Evolutionary conservation across 352 stramenopile species (phyloP).

Genomic region (Globisporangium recalcitrans): DNA sequence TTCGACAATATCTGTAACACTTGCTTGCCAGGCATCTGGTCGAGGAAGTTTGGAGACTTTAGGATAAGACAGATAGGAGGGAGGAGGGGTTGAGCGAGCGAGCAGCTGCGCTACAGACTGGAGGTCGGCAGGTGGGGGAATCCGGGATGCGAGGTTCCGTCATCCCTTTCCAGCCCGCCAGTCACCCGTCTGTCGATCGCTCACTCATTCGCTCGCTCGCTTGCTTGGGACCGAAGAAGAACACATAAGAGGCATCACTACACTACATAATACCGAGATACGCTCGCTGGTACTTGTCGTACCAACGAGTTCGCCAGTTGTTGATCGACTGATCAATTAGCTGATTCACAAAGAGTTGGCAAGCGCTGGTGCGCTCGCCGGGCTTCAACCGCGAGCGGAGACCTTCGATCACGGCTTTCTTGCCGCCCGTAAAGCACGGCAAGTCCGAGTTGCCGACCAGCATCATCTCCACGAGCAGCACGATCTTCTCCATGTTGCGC

Average conservation of each 20-base stretch:
- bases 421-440: constrained; percentile 83
- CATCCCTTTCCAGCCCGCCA: neutral
- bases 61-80: neutral
- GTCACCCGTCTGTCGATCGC: neutral
- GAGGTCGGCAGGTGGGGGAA: neutral
- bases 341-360: constrained; percentile 79
- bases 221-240: neutral
- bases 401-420: constrained; percentile 69
- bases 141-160: neutral
- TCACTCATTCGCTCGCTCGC: neutral
- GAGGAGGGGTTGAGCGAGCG: neutral
- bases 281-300: constrained; percentile 89
- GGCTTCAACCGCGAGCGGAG: constrained; percentile 73
- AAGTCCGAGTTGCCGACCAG: constrained; percentile 83
- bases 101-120: neutral
- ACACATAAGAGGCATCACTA: constrained; percentile 1
- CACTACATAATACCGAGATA: constrained; percentile 80
- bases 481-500: constrained; percentile 93
- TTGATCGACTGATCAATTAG: constrained; percentile 87
- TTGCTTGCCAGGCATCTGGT: neutral
- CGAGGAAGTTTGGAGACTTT: neutral
- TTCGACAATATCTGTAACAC: neutral
- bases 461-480: constrained; percentile 96
- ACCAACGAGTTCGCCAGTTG: constrained; percentile 87
- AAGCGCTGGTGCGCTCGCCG: constrained; percentile 72